Base-by-base conservation (phyloP, 2,329 filamentous ascomycete species). In the Macrophomina tecta region DNA sequence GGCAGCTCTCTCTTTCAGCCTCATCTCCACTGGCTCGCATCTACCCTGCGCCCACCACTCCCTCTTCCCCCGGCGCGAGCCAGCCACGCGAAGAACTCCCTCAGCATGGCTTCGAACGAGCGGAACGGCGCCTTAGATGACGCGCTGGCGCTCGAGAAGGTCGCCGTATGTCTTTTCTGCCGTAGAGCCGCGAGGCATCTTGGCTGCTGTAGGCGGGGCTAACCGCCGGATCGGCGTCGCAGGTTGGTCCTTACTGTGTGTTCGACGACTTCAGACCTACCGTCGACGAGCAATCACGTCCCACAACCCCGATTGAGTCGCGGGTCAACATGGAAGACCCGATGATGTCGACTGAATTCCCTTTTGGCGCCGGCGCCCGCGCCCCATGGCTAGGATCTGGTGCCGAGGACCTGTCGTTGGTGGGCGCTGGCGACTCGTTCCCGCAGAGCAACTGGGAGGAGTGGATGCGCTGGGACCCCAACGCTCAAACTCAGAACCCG, bases 401-500 rank as follows among this genome's bases (percentile, higher is more conserved):
- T 1, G 72, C 68, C 53, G 75, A 78, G 66, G 75, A 78, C 68
- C 70, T 77, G 68, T 69, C 75, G 23, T 70, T 79, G 64, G 63
- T 71, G 36, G 67, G 75, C 9, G 71, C 75, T 66, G 65, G 55
- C 32, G 74, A 76, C 53, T 72, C 77, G 34, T 71, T 75, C 60
- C 66, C 70, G 52, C 74, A 74, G 60, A 74, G 78, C 58, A 77
- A 79, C 70, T 83, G 81, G 81, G 81, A 80, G 70, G 79, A 83
- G 52, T 83, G 80, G 79, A 79, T 83, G 76, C 75, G 79, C 66
- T 83, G 80, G 80, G 80, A 83, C 72, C 80, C 80, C 56, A 74
- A 78, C 67, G 72, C 76, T 58, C 76, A 78, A 70, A 70, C 73
- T 48, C 55, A 60, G 12, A 64, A 67, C 28, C 65, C 60, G 40